A percentile compares a stretch with the other conserved stretches of the same genome.
Evolutionary conservation across 495 filamentous ascomycete genomes (phyloP).

Genomic region (Neurospora tetrasperma): DNA sequence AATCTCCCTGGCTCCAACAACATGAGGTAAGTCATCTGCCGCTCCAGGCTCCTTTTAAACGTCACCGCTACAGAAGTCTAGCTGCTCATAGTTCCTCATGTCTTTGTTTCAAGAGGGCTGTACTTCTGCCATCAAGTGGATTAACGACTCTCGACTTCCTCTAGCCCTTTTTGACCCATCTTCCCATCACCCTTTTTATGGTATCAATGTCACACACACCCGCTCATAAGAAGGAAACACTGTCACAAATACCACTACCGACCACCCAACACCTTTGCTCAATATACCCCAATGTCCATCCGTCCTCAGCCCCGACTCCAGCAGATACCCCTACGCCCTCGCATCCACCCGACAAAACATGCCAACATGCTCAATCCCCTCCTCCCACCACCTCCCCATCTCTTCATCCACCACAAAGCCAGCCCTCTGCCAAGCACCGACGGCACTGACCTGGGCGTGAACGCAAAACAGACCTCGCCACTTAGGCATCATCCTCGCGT

Average conservation of each 20-base stretch:
- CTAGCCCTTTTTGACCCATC: background rate
- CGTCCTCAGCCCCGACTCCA: background rate
- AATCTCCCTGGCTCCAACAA: background rate
- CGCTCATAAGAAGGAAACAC: background rate
- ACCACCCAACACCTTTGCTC: background rate
- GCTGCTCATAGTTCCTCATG: background rate
- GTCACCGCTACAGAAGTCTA: background rate
- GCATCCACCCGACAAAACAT: constrained; percentile 49
- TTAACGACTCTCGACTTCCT: background rate
- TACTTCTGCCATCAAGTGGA: background rate
- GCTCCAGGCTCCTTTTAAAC: background rate
- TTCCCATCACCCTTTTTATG: background rate
- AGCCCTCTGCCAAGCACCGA: constrained; percentile 47
- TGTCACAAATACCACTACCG: background rate
- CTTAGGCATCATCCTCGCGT: constrained; percentile 24
- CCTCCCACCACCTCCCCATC: constrained; percentile 72
- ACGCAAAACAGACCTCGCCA: constrained; percentile 65
- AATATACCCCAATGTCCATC: background rate
- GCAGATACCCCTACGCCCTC: background rate
- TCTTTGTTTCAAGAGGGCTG: background rate
- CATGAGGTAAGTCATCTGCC: no score
- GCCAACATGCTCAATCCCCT: constrained; percentile 74
- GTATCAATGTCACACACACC: background rate
- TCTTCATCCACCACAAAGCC: constrained; percentile 62
- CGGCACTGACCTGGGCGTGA: constrained; percentile 60